These are phyloP conservation scores for Botryotinia calthae DNA, from an alignment of 2,329 filamentous ascomycete species.

Conservation along the genomic window DNA sequence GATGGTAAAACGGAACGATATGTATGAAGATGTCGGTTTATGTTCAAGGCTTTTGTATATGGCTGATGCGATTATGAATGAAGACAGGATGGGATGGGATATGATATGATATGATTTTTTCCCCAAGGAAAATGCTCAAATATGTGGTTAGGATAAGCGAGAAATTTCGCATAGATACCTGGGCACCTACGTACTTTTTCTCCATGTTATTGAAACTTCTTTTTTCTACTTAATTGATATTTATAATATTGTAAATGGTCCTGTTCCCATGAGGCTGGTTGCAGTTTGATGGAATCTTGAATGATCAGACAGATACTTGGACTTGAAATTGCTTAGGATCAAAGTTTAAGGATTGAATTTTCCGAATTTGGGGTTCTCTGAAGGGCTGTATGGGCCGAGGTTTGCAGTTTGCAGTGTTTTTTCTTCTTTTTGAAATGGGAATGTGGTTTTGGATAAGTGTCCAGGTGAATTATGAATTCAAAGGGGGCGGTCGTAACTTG, in stretches of 20 bases:
- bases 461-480: rapidly evolving
- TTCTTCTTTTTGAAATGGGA: not conserved
- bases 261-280: not conserved
- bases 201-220: not conserved
- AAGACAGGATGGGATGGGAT: not conserved
- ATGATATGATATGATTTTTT: not conserved
- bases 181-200: not conserved
- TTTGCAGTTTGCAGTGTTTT: not conserved
- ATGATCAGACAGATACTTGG: not conserved
- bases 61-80: not conserved
- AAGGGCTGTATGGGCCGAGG: not conserved
- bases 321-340: not conserved
- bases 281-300: not conserved
- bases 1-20: not conserved
- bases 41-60: not conserved
- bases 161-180: constrained; percentile 7
- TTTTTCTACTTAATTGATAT: constrained; percentile 4
- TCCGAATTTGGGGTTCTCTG: not conserved
- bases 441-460: not conserved
- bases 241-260: not conserved
- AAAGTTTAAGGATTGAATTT: not conserved
- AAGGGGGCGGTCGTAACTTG: not conserved
- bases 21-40: constrained; percentile 10
- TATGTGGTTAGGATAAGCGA: not conserved
- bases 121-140: not conserved